Evolutionary conservation across 345 rosid genomes (phyloP), one percentile per base, ranked within the genome.

Genomic region (Salix exigua): DNA sequence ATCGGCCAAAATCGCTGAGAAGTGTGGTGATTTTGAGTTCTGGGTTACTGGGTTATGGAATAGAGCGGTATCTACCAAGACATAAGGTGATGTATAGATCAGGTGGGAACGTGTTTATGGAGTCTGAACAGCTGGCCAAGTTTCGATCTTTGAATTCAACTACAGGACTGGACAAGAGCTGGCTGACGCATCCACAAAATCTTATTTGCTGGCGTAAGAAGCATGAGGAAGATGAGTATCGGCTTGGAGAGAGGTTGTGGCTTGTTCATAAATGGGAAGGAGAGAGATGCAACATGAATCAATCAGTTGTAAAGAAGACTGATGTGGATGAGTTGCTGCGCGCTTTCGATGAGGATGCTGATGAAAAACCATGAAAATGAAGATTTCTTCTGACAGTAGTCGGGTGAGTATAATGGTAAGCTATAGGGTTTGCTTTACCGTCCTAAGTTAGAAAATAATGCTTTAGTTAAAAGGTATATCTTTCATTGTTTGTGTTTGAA

Each of bases 251-350:
- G 63, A 58, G 3, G 63, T 4, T 58, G 63, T 58, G 63, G 63
- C 63, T 58, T 58, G 13, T 58, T n/a, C 63, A n/a, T 58, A 58
- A 58, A 58, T 58, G 63, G 63, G 63, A 58, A 58, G 63, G 63
- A 23, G 63, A 58, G 28, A 58, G 63, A 58, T 58, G 63, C 63
- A 58, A n/a, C 12, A 11, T 58, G 63, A 58, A 58, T 14, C 11
- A 58, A 58, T n/a, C 63, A n/a, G 23, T 1, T 58, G 25, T 58
- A 4, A 23, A 58, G 63, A 25, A 58, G 26, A 58, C 28, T 8
- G 63, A 58, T 58, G 63, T 58, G 28, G 14, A 58, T 25, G 63
- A 58, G 63, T 25, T 58, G 26, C 28, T 58, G 28, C 14, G 63
- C 0, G 63, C 28, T 58, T 58, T 58, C 10, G 63, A 55, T 55